A percentile compares a stretch with the other conserved stretches of the same genome.
phyloP scores from a whole-genome alignment of 352 stramenopile genomes.

The Phytopythium delawarense region DNA sequence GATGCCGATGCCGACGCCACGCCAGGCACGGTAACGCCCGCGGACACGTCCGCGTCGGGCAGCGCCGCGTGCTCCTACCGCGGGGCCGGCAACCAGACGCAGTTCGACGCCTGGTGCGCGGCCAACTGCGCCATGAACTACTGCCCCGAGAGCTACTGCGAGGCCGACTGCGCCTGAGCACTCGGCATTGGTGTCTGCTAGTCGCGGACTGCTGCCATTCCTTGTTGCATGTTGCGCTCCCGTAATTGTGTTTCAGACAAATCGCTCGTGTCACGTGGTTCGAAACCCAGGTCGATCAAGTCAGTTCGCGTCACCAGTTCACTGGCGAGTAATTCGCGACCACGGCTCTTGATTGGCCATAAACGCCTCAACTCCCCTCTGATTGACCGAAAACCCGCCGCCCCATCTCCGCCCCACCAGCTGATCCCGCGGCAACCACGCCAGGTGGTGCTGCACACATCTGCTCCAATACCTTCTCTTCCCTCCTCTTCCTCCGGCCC shows the following conservation, averaged over 20 bases:
- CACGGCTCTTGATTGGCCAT: neutral
- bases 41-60: conserved; percentile 1
- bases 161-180: conserved; percentile 12
- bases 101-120: conserved; percentile 22
- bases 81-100: conserved; percentile 14
- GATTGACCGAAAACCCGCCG: neutral
- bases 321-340: neutral
- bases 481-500: neutral
- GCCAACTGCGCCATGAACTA: conserved; percentile 21
- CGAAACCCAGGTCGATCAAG: neutral
- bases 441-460: conserved; percentile 2
- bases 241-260: neutral
- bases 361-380: neutral
- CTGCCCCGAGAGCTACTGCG: conserved; percentile 23
- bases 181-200: neutral
- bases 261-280: neutral
- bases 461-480: neutral
- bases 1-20: neutral
- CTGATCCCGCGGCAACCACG: neutral
- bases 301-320: neutral
- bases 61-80: conserved; percentile 9
- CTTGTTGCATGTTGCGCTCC: neutral
- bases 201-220: neutral
- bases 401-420: neutral
- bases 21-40: neutral